Base-by-base conservation (phyloP, 106 monocot genomes). In the Allium sativum region DNA sequence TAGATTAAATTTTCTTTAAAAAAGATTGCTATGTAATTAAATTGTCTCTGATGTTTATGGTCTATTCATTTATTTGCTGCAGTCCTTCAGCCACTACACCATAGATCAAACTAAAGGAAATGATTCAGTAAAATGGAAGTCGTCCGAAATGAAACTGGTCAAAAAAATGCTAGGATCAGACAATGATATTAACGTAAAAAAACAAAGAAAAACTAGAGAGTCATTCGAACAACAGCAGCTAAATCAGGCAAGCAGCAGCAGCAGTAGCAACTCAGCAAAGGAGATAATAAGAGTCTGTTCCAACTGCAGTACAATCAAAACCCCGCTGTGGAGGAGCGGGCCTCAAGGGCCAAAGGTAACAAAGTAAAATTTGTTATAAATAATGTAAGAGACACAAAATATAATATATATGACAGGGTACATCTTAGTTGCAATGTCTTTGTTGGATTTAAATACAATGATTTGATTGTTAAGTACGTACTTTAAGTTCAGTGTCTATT, bases 261-360 rank as follows among this genome's bases (percentile, higher is more conserved):
- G 60, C 16, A 52, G 51, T 12, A 41, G 8, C 21, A 56, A 10
- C 42, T n/a, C 60, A 7, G 10, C 60, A 8, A 61, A 10, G 17
- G 60, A 44, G 16, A 44, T 61, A 42, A 43, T 61, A 7, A 71
- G 83, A 61, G 83, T 83, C 46, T 79, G 83, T 72, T 79, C 79
- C 0, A 72, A 68, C 21, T 83, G 83, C 72, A 68, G 70, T 31
- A 79, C 83, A 1, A 83, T 79, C 41, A 83, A 83, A 56, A 83
- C 83, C 45, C 83, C 83, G 44, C 40, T 79, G 4, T 83, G 83
- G 83, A 75, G 83, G 22, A 79, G 74, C 61, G 83, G 83, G 45
- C 83, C 83, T 61, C 59, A 65, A 40, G 83, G 83, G 41, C 83
- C 83, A 7, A 83, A 79, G 76, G 83, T 83, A 66, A 56, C 47